Conservation (phyloP, 306 rosid species). For the Medicago truncatula region MtrunA17r5.0-ANR NC_053046.1:18486501-18487000, state of each 20-base stretch:
- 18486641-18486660: not conserved
- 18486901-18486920: not conserved
- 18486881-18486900: conserved; percentile 26
- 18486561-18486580: too few relatives aligned
- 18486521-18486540: too few relatives aligned
- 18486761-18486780: conserved; percentile 35
- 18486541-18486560: not conserved
- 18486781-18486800: conserved; percentile 28
- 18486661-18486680: not conserved
- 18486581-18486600: not conserved
- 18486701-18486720: not conserved
- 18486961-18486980: not conserved
- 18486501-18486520: not conserved
- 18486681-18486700: not conserved
- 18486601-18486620: not conserved
- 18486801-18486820: conserved; percentile 1
- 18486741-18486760: not conserved
- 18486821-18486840: not conserved
- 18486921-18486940: conserved; percentile 23
- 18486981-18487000: not conserved
- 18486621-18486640: too few relatives aligned
- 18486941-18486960: conserved; percentile 10
- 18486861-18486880: conserved; percentile 8
- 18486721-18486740: not conserved
- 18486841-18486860: conserved; percentile 14